Base-by-base conservation (phyloP, 352 stramenopile species). In the Globisporangium echinulatum region DNA sequence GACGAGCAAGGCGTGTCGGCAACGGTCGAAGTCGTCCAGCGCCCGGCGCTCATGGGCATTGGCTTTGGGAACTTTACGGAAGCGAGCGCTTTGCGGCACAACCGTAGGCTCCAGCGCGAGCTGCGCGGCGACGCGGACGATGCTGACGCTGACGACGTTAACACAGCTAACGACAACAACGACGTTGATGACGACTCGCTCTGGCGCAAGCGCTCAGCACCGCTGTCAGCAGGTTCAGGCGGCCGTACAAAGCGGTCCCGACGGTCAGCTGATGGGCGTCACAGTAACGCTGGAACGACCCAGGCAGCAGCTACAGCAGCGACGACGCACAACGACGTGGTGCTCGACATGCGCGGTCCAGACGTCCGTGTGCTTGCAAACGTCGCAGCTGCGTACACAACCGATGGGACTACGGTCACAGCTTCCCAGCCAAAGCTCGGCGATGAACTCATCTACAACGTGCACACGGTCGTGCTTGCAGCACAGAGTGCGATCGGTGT, bases 1-100 rank as follows among this genome's bases (percentile, higher is more conserved):
- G 84, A 97, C 48, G 88, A 97, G 59, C 88, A 90, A 55, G 93
- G 94, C 52, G 94, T 99, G 40, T 97, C 94, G 8, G 70, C 83
- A 36, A 94, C 91, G 1, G 77, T 99, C 40, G 88, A 98, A 66
- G 96, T 99, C 4, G 93, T 97, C 19, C 87, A 97, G 62, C 88
- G 96, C 11, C 94, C 96, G 0, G 73, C 71, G 11, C 90, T 96
- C 58, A 87, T 98, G 75, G 96, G 96, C 43, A 88, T 99, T 19
- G 96, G 96, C 38, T 98, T 90, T 69, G 92, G 92, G 49, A 85
- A 86, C 63, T 98, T 98, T 67, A 96, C 96, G 49, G 94, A 98
- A 65, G 88, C 89, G 33, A 92, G 87, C 13, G 80, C 91, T 54
- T 65, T 98, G 8, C 96, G 96, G 61, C 80, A 94, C 58, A 98